A percentile compares a stretch with the other conserved stretches of the same genome.
Conservation (phyloP, 495 filamentous ascomycete species). For the Talaromyces wortmannii region DNA sequence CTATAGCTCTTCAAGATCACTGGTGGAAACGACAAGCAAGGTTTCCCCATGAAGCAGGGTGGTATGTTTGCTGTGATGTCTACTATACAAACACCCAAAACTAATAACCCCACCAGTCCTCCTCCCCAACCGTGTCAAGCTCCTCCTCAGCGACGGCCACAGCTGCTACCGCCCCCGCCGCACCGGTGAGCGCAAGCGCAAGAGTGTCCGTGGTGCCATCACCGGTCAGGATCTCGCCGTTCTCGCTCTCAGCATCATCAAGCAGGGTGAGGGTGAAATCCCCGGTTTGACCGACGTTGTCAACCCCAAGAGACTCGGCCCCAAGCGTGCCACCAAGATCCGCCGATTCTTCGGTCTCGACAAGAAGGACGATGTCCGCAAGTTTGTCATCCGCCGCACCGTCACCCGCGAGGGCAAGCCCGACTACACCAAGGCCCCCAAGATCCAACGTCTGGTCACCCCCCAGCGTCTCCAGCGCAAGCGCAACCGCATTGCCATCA, state of each 20-base stretch:
- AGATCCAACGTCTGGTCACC: slow-evolving; percentile 98
- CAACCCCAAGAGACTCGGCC: slow-evolving; percentile 95
- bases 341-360: slow-evolving; percentile 95
- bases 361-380: slow-evolving; percentile 99
- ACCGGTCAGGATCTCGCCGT: slow-evolving; percentile 91
- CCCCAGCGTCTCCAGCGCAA: slow-evolving; percentile 99
- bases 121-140: slow-evolving; percentile 94
- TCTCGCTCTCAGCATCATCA: slow-evolving; percentile 87
- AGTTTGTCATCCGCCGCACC: slow-evolving; percentile 99
- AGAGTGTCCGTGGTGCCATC: slow-evolving; percentile 91
- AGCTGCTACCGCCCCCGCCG: slow-evolving; percentile 97
- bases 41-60: slow-evolving; percentile 99
- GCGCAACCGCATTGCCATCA: slow-evolving; percentile 92
- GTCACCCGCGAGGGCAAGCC: slow-evolving; percentile 95
- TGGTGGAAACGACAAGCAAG: slow-evolving; percentile 99
- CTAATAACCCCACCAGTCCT: slow-evolving; percentile 42
- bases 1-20: slow-evolving; percentile 67
- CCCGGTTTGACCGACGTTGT: slow-evolving; percentile 94
- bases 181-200: slow-evolving; percentile 97
- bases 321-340: slow-evolving; percentile 99
- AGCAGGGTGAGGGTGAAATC: slow-evolving; percentile 91
- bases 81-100: slow-evolving; percentile 3
- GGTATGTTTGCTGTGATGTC: slow-evolving; percentile 35
- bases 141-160: slow-evolving; percentile 81
- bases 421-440: slow-evolving; percentile 98